Conservation (phyloP, 306 rosid species). For the Alnus rubra region DNA sequence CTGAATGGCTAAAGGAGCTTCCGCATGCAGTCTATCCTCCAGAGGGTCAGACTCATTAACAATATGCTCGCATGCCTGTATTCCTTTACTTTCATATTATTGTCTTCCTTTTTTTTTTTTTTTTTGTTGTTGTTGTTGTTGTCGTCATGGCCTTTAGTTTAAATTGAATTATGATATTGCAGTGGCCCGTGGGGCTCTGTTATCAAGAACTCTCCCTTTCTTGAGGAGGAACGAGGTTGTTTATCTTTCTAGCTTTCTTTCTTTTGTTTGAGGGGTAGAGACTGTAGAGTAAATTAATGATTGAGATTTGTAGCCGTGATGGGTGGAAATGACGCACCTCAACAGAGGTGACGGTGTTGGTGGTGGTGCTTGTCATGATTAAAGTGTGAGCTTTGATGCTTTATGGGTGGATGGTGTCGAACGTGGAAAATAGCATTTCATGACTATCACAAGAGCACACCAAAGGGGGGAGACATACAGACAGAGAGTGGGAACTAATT, state of each 20-base stretch:
- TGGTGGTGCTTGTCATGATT: slow-evolving; percentile 68
- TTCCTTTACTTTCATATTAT: slow-evolving; percentile 14
- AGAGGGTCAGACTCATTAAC: slow-evolving; percentile 30
- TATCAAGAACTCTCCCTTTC: slow-evolving; percentile 37
- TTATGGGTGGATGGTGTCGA: slow-evolving; percentile 34
- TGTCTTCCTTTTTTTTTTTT: slow-evolving; percentile 16
- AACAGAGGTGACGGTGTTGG: slow-evolving; percentile 31
- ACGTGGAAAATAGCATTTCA: slow-evolving; percentile 26
- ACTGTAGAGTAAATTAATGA: slow-evolving; percentile 16
- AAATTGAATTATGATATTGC: slow-evolving; percentile 36
- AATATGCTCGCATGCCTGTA: slow-evolving; percentile 20
- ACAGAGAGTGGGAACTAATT: not conserved
- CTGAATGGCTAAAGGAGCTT: slow-evolving; percentile 70
- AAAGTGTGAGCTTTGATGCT: slow-evolving; percentile 61
- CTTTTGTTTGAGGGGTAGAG: not conserved
- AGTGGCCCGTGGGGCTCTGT: slow-evolving; percentile 22
- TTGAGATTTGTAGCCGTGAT: slow-evolving; percentile 35
- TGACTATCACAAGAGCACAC: slow-evolving; percentile 58
- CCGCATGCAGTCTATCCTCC: slow-evolving; percentile 54
- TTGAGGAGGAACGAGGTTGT: slow-evolving; percentile 28
- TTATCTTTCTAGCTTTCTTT: not conserved
- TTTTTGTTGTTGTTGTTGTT: no score
- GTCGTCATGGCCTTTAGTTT: slow-evolving; percentile 36
- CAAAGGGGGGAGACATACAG: slow-evolving; percentile 24
- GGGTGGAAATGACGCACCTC: slow-evolving; percentile 34